Conservation (phyloP, 2,329 filamentous ascomycete species). For the Ascochyta lentis region DNA sequence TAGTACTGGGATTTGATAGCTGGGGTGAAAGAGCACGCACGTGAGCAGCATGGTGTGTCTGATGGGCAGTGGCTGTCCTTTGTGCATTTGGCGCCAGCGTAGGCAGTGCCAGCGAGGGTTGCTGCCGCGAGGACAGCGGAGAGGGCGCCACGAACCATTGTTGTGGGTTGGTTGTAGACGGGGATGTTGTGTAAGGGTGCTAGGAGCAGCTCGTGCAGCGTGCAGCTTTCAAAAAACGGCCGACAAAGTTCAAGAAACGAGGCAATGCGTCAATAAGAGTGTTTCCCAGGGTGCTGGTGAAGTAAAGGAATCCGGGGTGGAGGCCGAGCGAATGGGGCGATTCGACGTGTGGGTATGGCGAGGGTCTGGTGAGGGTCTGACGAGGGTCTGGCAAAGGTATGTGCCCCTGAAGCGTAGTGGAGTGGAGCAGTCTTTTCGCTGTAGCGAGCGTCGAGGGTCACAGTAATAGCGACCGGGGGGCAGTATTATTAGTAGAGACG, state of each 20-base stretch:
- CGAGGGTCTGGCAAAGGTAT: background rate
- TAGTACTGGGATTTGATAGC: constrained; percentile 22
- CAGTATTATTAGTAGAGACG: background rate
- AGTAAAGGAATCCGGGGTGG: constrained; percentile 3
- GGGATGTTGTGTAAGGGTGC: constrained; percentile 44
- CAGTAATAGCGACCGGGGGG: constrained; percentile 5
- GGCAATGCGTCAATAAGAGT: background rate
- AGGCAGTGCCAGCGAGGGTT: constrained; percentile 33
- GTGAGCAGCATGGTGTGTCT: constrained; percentile 54
- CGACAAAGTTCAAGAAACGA: constrained; percentile 1
- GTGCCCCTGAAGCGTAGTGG: constrained; percentile 15
- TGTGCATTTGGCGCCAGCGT: constrained; percentile 50
- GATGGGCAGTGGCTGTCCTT: constrained; percentile 69
- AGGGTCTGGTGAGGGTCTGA: too few relatives aligned
- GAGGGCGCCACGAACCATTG: constrained; percentile 40
- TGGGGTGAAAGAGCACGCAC: constrained; percentile 35
- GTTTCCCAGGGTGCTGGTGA: background rate
- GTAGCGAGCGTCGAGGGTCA: constrained; percentile 16
- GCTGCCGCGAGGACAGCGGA: constrained; percentile 39
- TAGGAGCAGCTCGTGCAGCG: constrained; percentile 25
- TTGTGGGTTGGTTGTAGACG: constrained; percentile 19
- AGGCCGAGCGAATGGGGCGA: constrained; percentile 12
- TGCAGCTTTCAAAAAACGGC: constrained; percentile 36
- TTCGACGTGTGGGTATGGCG: background rate
- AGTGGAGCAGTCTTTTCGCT: background rate